Evolutionary conservation across 2,329 filamentous ascomycete genomes (phyloP).

Genomic region (Cryphonectria naterciae): DNA sequence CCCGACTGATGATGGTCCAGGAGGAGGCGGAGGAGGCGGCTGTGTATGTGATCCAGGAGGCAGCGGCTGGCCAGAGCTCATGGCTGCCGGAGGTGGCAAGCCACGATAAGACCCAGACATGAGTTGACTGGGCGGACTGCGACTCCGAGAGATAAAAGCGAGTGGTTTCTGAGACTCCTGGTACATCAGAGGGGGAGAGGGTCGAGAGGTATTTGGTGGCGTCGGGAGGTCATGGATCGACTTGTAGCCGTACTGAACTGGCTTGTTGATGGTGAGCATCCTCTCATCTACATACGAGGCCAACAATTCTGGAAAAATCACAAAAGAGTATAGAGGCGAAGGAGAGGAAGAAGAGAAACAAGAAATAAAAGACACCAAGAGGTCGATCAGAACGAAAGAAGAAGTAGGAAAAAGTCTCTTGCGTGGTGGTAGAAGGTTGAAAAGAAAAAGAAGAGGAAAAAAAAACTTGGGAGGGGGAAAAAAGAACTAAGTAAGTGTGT

Average conservation of each 20-base stretch:
- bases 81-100: constrained; percentile 69
- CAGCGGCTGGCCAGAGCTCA: constrained; percentile 60
- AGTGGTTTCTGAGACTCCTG: constrained; percentile 52
- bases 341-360: neutral
- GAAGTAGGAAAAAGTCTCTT: constrained; percentile 12
- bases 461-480: constrained; percentile 4
- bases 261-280: constrained; percentile 67
- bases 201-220: constrained; percentile 58
- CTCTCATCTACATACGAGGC: constrained; percentile 46
- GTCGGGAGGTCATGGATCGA: constrained; percentile 66
- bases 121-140: constrained; percentile 54
- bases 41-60: constrained; percentile 41
- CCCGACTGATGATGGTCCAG: constrained; percentile 35
- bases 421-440: constrained; percentile 4
- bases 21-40: constrained; percentile 29
- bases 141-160: constrained; percentile 45
- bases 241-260: constrained; percentile 61
- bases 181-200: constrained; percentile 57
- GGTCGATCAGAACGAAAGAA: constrained; percentile 15
- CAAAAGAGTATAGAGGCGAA: constrained; percentile 13
- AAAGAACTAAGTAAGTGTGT: constrained; percentile 11
- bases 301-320: constrained; percentile 14
- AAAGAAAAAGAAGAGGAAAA: constrained; percentile 6
- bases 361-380: constrained; percentile 12
- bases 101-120: constrained; percentile 74